Base-by-base conservation (phyloP, 768 basidiomycete species). In the Boletus subparvulus region DNA sequence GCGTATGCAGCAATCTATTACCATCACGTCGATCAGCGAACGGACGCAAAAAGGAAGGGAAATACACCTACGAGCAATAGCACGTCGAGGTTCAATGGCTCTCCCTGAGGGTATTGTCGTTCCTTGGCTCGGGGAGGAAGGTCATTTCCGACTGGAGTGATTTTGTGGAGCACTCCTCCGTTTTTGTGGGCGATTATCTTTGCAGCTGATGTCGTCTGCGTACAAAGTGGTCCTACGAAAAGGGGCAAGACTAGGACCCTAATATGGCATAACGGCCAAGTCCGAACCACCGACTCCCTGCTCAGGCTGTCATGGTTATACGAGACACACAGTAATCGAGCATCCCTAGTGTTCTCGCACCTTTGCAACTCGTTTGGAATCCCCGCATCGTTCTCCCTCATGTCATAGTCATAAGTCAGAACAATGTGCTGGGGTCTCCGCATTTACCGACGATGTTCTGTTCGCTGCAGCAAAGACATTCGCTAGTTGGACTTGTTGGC, bases 401-500 rank as follows among this genome's bases (percentile, higher is more conserved):
- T 21, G 21, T 21, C 21, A 21, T 2, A 21, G 21, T 21, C 21
- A 1, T 21, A 21, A 21, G 21, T 2, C 71, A 65, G 68, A 41
- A 43, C 12, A 30, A 26, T 17, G 53, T 40, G 16, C 28, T 54
- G 6, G 17, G 26, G 7, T 53, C 54, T 45, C 41, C n/a, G 42
- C 47, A 48, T 47, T 35, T 35, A 51, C 60, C 21, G 39, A 65
- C 56, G 42, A 55, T 47, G 12, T 47, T 32, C n/a, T 46, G 52
- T 57, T 65, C 24, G 56, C 45, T 59, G 61, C 75, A 87, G 86
- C 69, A 79, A 58, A 90, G 92, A 92, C 69, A 92, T 95, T 64
- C 21, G 91, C 78, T 80, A 87, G 61, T 78, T 95, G 65, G 84
- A 95, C 72, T 94, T 92, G 77, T 62, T 63, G 10, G 84, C 84